Base-by-base conservation (phyloP, 306 rosid genomes). In the Hippophae rhamnoides region DNA sequence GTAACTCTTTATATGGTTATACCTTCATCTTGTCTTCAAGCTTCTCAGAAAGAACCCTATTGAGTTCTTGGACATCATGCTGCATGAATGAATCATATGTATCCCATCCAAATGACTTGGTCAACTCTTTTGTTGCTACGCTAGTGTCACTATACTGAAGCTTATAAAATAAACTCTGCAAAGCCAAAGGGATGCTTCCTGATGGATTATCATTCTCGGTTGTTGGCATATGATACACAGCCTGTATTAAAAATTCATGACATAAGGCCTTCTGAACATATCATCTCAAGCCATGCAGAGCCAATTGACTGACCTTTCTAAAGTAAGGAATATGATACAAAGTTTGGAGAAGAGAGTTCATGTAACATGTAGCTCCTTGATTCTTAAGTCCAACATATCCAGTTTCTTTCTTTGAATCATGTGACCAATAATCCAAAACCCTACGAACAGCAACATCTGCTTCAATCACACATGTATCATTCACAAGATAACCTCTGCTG, bases 371-470 rank as follows among this genome's bases (percentile, higher is more conserved):
- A 59, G 72, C 72, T 58, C 72, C 72, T 60, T 67, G 72, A 46
- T 67, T 67, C 46, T 67, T 67, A 14, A 67, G 72, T 44, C 72
- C 72, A 50, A 67, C 72, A 67, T 23, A 67, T 43, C 72, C 72
- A 67, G 72, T 67, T 59, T 67, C 72, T 40, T 67, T 67, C 27
- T 67, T 67, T 8, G 72, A 67, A 53, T 67, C 72, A 51, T 67
- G 72, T 2, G 72, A 58, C 72, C 72, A 67, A 44, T 67, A 67
- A 67, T 67, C 72, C 58, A 67, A 55, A 67, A 67, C 72, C 43
- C 72, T 67, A 52, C 72, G 76, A 40, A 65, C 76, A 7, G 76
- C 76, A 54, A 72, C 71, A 65, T 72, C 76, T 41, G 76, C 76
- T 72, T 65, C 76, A 72, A 72, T 62, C 47, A 72, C 65, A 62